Base-by-base conservation (phyloP, 129 eudicot species). In the Smallanthus sonchifolius region DNA sequence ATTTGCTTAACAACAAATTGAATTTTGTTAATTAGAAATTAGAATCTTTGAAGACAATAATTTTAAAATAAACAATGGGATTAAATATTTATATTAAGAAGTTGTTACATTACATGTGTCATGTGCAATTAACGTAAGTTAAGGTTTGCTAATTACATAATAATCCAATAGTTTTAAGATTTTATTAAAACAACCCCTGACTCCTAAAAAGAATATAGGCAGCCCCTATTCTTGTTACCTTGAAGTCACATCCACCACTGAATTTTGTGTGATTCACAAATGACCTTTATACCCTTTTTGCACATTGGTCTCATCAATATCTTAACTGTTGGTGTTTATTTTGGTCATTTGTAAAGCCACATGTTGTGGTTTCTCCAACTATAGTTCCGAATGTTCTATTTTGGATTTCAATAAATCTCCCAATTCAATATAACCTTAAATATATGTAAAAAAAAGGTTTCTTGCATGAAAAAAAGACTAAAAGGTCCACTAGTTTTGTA, bases 51-150 rank as follows among this genome's bases (percentile, higher is more conserved):
- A 48, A 69, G 70, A 43, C 70, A 60, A 77, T 47, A 38, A 42
- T 61, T 38, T 36, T 70, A 48, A 14, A 35, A 39, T 30, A 24
- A 55, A 56, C 15, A 62, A 61, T 40, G 74, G 17, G 34, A 34
- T 65, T 65, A 40, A 72, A 39, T 37, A 24, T 24, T 24, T 24
- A 24, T 0, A 24, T 24, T 65, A 70, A 68, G 68, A 32, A 67
- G 74, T 69, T 77, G 75, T 68, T 77, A 77, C 63, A 77, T 77
- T 68, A 77, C 70, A 77, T 77, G 80, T 77, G 75, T 32, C 80
- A 76, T 67, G 81, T 78, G 72, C 73, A 78, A 61, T 39, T 54
- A 71, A 78, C 60, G 76, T 24, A 60, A 61, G 77, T 63, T 49
- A 72, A 72, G 74, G 59, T 56, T 54, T 37, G 64, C 57, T 62